Conservation (phyloP, 441 rosid species). For the Hura crepitans region DNA sequence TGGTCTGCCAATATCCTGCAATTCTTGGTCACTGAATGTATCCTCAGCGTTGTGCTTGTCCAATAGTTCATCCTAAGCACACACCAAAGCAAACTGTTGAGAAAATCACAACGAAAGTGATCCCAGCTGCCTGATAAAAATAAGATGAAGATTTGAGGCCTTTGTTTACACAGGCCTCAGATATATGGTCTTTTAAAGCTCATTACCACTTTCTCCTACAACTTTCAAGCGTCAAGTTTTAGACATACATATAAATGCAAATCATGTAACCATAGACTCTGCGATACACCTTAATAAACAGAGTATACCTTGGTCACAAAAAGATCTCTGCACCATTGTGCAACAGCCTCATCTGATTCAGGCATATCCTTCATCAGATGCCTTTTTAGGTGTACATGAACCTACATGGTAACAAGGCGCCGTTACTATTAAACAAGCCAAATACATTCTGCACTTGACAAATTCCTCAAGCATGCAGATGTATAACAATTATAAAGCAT, state of each 20-base stretch:
- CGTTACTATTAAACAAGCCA: slow-evolving; percentile 4
- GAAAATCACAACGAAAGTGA: slow-evolving; percentile 9
- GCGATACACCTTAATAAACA: slow-evolving; percentile 1
- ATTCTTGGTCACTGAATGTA: slow-evolving; percentile 65
- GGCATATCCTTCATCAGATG: slow-evolving; percentile 86
- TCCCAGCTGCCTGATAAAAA: not conserved
- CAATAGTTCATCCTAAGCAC: slow-evolving; percentile 60
- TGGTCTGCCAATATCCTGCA: slow-evolving; percentile 76
- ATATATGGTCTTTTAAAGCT: not conserved
- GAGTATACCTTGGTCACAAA: slow-evolving; percentile 80
- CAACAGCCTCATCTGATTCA: slow-evolving; percentile 78
- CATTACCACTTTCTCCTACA: not conserved
- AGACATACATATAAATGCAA: not conserved
- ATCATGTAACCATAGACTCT: slow-evolving; percentile 2
- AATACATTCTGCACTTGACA: not conserved
- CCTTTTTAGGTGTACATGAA: slow-evolving; percentile 73
- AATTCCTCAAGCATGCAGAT: not conserved
- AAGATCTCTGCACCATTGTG: slow-evolving; percentile 95
- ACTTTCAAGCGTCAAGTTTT: not conserved
- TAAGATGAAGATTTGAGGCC: not conserved
- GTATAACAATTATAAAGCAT: not conserved
- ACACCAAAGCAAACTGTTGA: slow-evolving; percentile 16
- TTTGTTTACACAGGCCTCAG: not conserved
- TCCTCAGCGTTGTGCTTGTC: slow-evolving; percentile 80
- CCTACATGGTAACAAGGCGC: slow-evolving; percentile 41